phyloP scores from a whole-genome alignment of 2,329 filamentous ascomycete species.

The Geosmithia morbida region DNA sequence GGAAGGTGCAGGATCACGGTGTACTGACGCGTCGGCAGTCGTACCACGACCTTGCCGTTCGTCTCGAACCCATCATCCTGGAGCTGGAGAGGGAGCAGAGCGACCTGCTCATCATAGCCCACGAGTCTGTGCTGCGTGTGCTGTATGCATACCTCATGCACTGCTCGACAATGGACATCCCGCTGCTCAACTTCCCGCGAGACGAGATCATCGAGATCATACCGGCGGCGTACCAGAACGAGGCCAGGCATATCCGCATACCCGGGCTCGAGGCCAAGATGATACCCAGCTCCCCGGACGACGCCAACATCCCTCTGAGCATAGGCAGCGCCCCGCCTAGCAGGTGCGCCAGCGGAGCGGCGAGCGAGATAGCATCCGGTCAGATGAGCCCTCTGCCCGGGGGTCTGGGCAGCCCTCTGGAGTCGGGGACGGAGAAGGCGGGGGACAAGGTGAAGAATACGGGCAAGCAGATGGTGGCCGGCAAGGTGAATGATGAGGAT shows the following conservation, averaged over 20 bases:
- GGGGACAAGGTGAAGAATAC: constrained; percentile 33
- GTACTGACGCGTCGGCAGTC: constrained; percentile 41
- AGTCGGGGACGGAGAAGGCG: constrained; percentile 26
- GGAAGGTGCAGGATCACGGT: too few species aligned
- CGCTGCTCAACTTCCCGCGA: constrained; percentile 80
- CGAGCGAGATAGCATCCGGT: constrained; percentile 12
- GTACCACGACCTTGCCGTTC: constrained; percentile 96
- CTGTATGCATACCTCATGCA: constrained; percentile 98
- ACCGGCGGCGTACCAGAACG: constrained; percentile 92
- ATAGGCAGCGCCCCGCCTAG: constrained; percentile 7
- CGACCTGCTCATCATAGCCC: constrained; percentile 94
- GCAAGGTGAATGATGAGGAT: constrained; percentile 38
- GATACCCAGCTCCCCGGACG: constrained; percentile 66
- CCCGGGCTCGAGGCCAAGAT: constrained; percentile 51
- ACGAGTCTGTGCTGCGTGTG: constrained; percentile 93
- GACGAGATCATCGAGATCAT: constrained; percentile 99
- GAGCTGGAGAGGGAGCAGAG: constrained; percentile 95
- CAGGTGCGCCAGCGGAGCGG: constrained; percentile 12
- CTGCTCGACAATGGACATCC: constrained; percentile 89
- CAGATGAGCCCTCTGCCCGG: constrained; percentile 33
- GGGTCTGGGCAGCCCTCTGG: constrained; percentile 28
- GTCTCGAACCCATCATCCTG: constrained; percentile 92
- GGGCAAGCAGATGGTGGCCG: constrained; percentile 32
- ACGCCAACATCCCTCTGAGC: constrained; percentile 61
- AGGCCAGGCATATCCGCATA: constrained; percentile 81